Evolutionary conservation across 1,284 basidiomycete genomes (phyloP), one percentile per base, ranked within the genome.

Genomic region (Neolentinus lepideus): DNA sequence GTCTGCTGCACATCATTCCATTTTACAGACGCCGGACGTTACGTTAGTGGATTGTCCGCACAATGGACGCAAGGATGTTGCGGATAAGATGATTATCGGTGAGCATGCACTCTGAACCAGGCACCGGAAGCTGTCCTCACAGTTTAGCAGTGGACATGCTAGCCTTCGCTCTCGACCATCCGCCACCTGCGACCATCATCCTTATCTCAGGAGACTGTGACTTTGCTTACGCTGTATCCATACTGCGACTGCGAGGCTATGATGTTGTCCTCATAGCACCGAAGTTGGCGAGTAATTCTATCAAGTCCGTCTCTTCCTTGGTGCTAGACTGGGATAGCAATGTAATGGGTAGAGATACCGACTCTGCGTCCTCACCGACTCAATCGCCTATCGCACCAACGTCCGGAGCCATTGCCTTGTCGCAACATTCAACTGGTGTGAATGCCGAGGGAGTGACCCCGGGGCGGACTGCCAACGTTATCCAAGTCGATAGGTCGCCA

Each of bases 1-100:
- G 16, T 46, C 43, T 21, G 43, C 16, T 10, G 43, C 19, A 4
- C 10, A 19, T 16, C 43, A 16, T 4, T 76, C 73, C 2, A 74
- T 75, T 54, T 65, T 78, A 1, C 70, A 71, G 24, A 66, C 68
- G 8, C 71, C 69, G 45, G 72, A 72, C 10, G 67, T 74, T 1
- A 66, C 69, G 3, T 55, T 73, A n/a, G 71, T 72, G 12, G 75
- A 79, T 58, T 78, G 75, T 58, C 75, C 74, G 1, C 69, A 72
- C 53, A 69, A 71, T 59, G 74, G 71, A 4, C 64, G 68, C 29
- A 74, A 75, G 56, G 72, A 74, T 53, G 71, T 71, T 2, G 69
- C 68, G 11, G 69, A 72, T 58, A 75, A 76, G 60, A 74, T 74
- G 67, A 72, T 77, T 64, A 63, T 68, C 45, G 63, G 67, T 67